A percentile compares a stretch with the other conserved stretches of the same genome.
Evolutionary conservation across 2,329 filamentous ascomycete species (phyloP).

Genomic region (Ceratocystis cubensis): DNA sequence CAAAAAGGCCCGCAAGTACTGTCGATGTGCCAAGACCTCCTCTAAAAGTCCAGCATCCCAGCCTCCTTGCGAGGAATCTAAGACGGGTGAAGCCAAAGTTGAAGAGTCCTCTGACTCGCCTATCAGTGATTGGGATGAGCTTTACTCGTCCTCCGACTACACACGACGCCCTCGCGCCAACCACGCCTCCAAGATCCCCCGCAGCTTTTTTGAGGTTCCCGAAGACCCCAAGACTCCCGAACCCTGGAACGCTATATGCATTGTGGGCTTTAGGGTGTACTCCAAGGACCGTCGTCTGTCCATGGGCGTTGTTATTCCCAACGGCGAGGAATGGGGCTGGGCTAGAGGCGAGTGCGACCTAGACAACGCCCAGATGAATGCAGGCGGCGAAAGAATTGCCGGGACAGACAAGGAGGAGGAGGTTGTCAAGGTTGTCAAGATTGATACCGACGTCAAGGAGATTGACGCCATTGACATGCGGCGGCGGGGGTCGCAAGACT

Average conservation of each 20-base stretch:
- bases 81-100: background rate
- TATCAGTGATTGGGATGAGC: conserved; percentile 45
- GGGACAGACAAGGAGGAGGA: conserved; percentile 11
- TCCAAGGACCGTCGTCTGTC: conserved; percentile 44
- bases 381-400: conserved; percentile 30
- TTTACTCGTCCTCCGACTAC: conserved; percentile 48
- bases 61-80: background rate
- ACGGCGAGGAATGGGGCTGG: conserved; percentile 45
- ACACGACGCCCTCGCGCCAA: conserved; percentile 36
- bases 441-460: conserved; percentile 8
- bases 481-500: background rate
- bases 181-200: conserved; percentile 28
- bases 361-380: conserved; percentile 45
- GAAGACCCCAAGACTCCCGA: conserved; percentile 46
- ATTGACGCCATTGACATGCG: conserved; percentile 31
- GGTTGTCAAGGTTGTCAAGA: conserved; percentile 12
- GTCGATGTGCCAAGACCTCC: background rate
- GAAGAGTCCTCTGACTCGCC: conserved; percentile 48
- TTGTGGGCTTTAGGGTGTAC: conserved; percentile 50
- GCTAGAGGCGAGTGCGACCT: conserved; percentile 43
- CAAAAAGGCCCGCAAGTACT: background rate
- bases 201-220: conserved; percentile 35
- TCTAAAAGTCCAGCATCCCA: background rate
- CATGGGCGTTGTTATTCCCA: conserved; percentile 44
- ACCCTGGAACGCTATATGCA: conserved; percentile 51